A percentile compares a stretch with the other conserved stretches of the same genome.
phyloP scores from a whole-genome alignment of 129 eudicot genomes.

The Lactuca sativa region DNA sequence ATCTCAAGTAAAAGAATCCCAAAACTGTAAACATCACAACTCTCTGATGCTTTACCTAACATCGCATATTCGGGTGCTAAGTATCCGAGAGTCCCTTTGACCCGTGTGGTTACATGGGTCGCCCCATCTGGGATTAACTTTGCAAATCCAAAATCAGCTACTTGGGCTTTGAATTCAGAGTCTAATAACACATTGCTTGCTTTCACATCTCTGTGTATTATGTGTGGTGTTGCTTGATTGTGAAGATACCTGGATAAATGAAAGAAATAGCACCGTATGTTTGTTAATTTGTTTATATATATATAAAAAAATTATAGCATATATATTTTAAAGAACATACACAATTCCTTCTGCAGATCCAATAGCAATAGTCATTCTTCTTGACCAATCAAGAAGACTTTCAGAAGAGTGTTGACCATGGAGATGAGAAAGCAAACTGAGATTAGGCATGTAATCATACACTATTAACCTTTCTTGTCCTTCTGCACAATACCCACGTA shows the following conservation, averaged over 20 bases:
- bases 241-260: constrained; percentile 66
- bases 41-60: constrained; percentile 86
- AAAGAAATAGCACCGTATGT: no score
- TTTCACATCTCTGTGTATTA: constrained; percentile 83
- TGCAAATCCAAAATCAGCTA: constrained; percentile 92
- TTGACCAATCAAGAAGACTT: constrained; percentile 82
- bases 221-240: constrained; percentile 87
- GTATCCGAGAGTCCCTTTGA: constrained; percentile 88
- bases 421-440: constrained; percentile 85
- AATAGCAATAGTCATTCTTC: constrained; percentile 80
- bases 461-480: constrained; percentile 90
- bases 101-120: constrained; percentile 89
- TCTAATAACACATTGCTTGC: constrained; percentile 87
- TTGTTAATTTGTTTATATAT: no score
- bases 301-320: background rate
- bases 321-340: constrained; percentile 36
- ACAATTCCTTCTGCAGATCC: constrained; percentile 94
- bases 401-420: constrained; percentile 86
- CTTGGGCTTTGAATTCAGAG: constrained; percentile 74
- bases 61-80: constrained; percentile 92
- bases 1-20: constrained; percentile 92
- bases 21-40: constrained; percentile 91
- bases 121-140: constrained; percentile 88
- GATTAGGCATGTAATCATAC: constrained; percentile 82
- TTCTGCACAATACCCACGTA: constrained; percentile 96